phyloP scores from a whole-genome alignment of 1,284 basidiomycete genomes.

The Trametes polyzona region DNA sequence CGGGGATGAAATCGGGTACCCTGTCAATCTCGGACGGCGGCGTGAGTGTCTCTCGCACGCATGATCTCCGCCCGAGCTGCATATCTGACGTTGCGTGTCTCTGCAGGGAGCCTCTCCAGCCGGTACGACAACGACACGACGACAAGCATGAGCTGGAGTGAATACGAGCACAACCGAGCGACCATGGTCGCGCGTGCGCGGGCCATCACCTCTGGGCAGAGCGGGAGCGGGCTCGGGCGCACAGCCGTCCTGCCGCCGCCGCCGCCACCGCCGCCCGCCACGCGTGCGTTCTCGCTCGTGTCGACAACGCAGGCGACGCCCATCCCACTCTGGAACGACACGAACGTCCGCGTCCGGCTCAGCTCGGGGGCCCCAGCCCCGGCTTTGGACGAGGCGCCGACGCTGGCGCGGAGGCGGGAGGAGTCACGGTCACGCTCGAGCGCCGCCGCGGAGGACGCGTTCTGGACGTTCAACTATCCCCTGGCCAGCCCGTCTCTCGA shows the following conservation, averaged over 20 bases:
- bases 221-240: conserved; percentile 5
- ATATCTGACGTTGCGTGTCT: not conserved
- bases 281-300: conserved; percentile 20
- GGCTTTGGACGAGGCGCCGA: conserved; percentile 15
- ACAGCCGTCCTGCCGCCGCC: not conserved
- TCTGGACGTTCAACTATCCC: conserved; percentile 1
- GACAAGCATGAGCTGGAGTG: not conserved
- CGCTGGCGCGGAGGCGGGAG: too few species aligned
- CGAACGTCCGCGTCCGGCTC: conserved; percentile 21
- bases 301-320: conserved; percentile 27
- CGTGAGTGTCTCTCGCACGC: not conserved
- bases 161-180: conserved; percentile 33
- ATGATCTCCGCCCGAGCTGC: not conserved
- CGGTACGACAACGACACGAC: conserved; percentile 30
- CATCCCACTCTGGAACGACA: conserved; percentile 25
- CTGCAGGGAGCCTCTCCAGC: conserved; percentile 16
- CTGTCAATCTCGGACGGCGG: not conserved
- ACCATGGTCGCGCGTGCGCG: conserved; percentile 34
- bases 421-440: too few species aligned
- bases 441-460: too few species aligned
- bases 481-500: conserved; percentile 16
- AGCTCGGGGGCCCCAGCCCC: conserved; percentile 4
- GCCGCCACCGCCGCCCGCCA: conserved; percentile 21
- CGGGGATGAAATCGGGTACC: not conserved
- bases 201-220: conserved; percentile 17